Percentiles rank a stretch among this genome's conserved stretches.
Conservation (phyloP, 805 yeast species). For the Priceomyces carsonii region DNA sequence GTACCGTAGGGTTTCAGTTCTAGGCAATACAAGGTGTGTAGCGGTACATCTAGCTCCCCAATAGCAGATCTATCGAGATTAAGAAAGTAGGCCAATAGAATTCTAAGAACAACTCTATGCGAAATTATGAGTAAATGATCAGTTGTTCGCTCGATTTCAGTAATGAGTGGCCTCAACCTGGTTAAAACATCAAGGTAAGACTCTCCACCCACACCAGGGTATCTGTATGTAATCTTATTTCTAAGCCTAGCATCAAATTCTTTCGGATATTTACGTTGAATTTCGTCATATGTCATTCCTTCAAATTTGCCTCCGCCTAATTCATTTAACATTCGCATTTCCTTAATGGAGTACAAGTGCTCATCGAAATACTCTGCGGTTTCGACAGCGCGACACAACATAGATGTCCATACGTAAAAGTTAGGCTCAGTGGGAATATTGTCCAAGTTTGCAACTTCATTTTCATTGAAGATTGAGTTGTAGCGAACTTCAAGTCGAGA, state of each 20-base stretch:
- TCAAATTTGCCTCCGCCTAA: slow-evolving; percentile 91
- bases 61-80: slow-evolving; percentile 77
- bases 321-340: slow-evolving; percentile 92
- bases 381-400: slow-evolving; percentile 76
- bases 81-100: slow-evolving; percentile 83
- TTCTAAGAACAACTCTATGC: slow-evolving; percentile 89
- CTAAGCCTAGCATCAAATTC: slow-evolving; percentile 76
- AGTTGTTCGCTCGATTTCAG: slow-evolving; percentile 88
- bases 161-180: slow-evolving; percentile 83
- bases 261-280: slow-evolving; percentile 66
- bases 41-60: slow-evolving; percentile 89
- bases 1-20: slow-evolving; percentile 97
- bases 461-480: slow-evolving; percentile 26
- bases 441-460: slow-evolving; percentile 17
- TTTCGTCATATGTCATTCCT: slow-evolving; percentile 89
- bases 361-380: slow-evolving; percentile 80
- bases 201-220: slow-evolving; percentile 98
- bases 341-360: slow-evolving; percentile 71
- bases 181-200: slow-evolving; percentile 92
- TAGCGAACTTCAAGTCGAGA: slow-evolving; percentile 46
- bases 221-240: slow-evolving; percentile 82
- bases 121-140: slow-evolving; percentile 82
- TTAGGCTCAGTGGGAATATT: slow-evolving; percentile 58
- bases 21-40: slow-evolving; percentile 85
- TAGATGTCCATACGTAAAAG: slow-evolving; percentile 91